Percentiles rank a stretch among this genome's conserved stretches.
These are phyloP conservation scores for Curvularia lunata DNA, from an alignment of 2,329 filamentous ascomycete genomes.

Conservation along the genomic window DNA sequence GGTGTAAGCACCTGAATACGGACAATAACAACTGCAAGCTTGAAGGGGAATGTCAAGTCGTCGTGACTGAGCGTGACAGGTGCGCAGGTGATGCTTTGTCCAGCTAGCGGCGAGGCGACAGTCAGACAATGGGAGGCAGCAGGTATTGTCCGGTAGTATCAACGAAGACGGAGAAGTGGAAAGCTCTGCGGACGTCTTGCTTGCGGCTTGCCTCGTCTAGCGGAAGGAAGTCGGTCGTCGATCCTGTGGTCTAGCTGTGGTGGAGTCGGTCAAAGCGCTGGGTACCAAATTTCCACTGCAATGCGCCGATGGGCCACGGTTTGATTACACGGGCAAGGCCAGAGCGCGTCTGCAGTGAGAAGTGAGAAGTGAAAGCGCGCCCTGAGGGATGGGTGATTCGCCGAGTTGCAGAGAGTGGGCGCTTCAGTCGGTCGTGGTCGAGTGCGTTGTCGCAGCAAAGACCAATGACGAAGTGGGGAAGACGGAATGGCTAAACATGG, in stretches of 20 bases:
- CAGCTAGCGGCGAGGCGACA: constrained; percentile 24
- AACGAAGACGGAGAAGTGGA: constrained; percentile 3
- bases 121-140: constrained; percentile 6
- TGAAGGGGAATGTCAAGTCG: constrained; percentile 8
- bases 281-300: constrained; percentile 27
- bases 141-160: not conserved
- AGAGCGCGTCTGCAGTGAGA: constrained; percentile 26
- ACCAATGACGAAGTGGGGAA: constrained; percentile 42
- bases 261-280: constrained; percentile 44
- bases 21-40: constrained; percentile 17
- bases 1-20: constrained; percentile 5
- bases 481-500: constrained; percentile 26
- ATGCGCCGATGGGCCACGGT: constrained; percentile 28
- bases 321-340: constrained; percentile 26
- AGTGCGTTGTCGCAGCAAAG: constrained; percentile 34
- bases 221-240: constrained; percentile 9
- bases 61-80: constrained; percentile 13
- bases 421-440: constrained; percentile 32
- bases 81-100: constrained; percentile 20
- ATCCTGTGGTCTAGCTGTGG: constrained; percentile 18
- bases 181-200: constrained; percentile 1
- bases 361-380: constrained; percentile 23
- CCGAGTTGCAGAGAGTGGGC: constrained; percentile 29
- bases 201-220: constrained; percentile 9
- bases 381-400: constrained; percentile 30